Evolutionary conservation across 176 grass and related monocot genomes (phyloP).

Genomic region (Oryza australiensis): DNA sequence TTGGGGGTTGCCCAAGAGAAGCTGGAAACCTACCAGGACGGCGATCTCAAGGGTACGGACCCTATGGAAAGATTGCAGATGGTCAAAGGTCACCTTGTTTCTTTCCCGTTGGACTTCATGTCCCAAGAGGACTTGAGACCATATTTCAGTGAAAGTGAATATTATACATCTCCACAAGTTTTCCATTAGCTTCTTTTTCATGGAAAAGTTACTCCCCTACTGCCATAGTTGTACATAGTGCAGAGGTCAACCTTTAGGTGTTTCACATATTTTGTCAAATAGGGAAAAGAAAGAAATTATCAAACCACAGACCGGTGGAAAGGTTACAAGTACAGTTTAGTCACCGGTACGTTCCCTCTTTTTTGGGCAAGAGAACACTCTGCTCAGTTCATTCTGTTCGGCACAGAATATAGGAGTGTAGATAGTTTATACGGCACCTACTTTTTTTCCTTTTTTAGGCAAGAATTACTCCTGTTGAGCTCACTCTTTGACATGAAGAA

Average conservation of each 20-base stretch:
- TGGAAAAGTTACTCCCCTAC: slow-evolving; percentile 11
- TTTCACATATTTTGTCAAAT: slow-evolving; percentile 23
- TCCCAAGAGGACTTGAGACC: slow-evolving; percentile 94
- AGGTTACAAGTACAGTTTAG: slow-evolving; percentile 22
- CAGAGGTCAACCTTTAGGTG: slow-evolving; percentile 38
- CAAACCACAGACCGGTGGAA: slow-evolving; percentile 6
- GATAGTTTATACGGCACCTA: slow-evolving; percentile 13
- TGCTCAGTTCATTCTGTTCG: neutral
- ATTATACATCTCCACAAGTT: slow-evolving; percentile 92
- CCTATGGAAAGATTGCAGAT: slow-evolving; percentile 71
- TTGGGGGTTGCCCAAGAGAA: slow-evolving; percentile 82
- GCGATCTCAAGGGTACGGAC: slow-evolving; percentile 50
- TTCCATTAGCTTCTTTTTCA: slow-evolving; percentile 66
- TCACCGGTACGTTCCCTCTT: neutral
- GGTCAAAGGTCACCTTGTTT: slow-evolving; percentile 84
- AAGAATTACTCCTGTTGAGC: neutral
- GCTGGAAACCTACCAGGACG: slow-evolving; percentile 55
- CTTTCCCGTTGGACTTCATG: slow-evolving; percentile 95
- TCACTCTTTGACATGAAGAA: neutral
- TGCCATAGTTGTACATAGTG: slow-evolving; percentile 45
- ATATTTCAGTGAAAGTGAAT: slow-evolving; percentile 92
- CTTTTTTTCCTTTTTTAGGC: slow-evolving; percentile 11
- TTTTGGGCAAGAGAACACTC: slow-evolving; percentile 5
- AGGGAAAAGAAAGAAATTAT: slow-evolving; percentile 45
- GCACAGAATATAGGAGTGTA: slow-evolving; percentile 34